Base-by-base conservation (phyloP, 208 protist species). In the Angomonas ambiguus region DNA sequence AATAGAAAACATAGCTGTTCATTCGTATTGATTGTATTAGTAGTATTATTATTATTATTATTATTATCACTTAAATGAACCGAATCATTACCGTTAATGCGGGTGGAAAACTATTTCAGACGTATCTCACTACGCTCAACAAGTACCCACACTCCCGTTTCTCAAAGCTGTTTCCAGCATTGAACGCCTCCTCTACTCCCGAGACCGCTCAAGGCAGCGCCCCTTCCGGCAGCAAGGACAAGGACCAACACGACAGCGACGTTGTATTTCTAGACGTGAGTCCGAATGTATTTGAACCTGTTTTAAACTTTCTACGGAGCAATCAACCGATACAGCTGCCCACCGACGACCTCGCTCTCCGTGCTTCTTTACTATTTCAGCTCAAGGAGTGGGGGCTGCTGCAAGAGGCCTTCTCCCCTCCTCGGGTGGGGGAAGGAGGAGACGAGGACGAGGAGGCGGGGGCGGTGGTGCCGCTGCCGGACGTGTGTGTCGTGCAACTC, bases 401-500 rank as follows among this genome's bases (percentile, higher is more conserved):
- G 53, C 64, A 77, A 11, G 67, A 85, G 68, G 86, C 82, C 28
- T 91, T 92, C 60, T 80, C 87, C 10, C 22, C 77, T 8, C 27
- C 71, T 25, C 24, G 57, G 10, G 8, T 64, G 22, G 51, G 28
- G 16, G 60, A 10, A 22, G 69, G 55, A 0, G 62, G 38, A 10
- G 53, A 66, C 3, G 63, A 2, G 18, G 72, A 61, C 16, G 65
- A 42, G 4, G 65, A 49, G 2, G 62, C 62, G 25, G 51, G 42
- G 33, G 2, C 8, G n/a, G 1, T 63, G 13, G 59, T 82, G n/a
- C 13, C 59, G 18, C 64, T 95, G 51, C 88, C 88, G 0, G 84
- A 92, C 49, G 79, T 91, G 57, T 95, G 88, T 57, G 85, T 92
- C 10, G 88, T 95, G 71, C 88, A 95, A 71, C 67, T 92, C 41